Evolutionary conservation across 139 green algal species (phyloP), one percentile per base, ranked within the genome.

Genomic region (Chlamydomonas sp.): DNA sequence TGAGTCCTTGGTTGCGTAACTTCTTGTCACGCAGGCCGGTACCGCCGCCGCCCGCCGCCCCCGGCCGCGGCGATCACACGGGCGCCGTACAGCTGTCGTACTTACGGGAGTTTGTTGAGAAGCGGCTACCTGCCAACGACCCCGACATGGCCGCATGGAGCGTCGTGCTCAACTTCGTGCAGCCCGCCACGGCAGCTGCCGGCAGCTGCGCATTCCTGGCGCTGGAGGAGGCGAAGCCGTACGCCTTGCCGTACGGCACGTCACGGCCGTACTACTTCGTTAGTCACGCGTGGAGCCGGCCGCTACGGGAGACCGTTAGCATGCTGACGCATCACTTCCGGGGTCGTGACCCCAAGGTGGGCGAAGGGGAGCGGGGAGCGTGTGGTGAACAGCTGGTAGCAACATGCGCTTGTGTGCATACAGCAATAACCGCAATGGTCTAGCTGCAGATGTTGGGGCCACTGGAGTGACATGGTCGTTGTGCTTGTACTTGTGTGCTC

Each of bases 41-140:
- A 10, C 74, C 9, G 15, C 5, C 9, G 2, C 15, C 49, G 6
- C 3, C 16, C 16, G 2, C 5, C 8, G 74, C 74, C 9, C 1
- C 64, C 14, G 63, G 8, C 57, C 14, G 61, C 2, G 17, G 5
- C 6, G 0, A 1, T 15, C n/a, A 15, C 9, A 86, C 68, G 60
- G 82, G 82, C 57, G 82, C 82, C 7, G 82, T 86, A 72, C 82
- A 71, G 14, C 72, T 86, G 82, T 86, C 82, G n/a, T 86, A n/a
- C 82, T n/a, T 86, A 8, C 10, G 63, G 6, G 82, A 86, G 3
- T 86, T 86, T 15, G 60, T 86, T 16, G 31, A 7, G 10, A 20
- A 58, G 9, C 20, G n/a, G 5, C 20, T 86, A 9, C 71, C 82
- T 2, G 2, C 18, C 17, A 9, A 6, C 14, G 82, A 86, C 5